Evolutionary conservation across 768 basidiomycete species (phyloP), one percentile per base, ranked within the genome.

Genomic region (Xerocomus spinulosus): DNA sequence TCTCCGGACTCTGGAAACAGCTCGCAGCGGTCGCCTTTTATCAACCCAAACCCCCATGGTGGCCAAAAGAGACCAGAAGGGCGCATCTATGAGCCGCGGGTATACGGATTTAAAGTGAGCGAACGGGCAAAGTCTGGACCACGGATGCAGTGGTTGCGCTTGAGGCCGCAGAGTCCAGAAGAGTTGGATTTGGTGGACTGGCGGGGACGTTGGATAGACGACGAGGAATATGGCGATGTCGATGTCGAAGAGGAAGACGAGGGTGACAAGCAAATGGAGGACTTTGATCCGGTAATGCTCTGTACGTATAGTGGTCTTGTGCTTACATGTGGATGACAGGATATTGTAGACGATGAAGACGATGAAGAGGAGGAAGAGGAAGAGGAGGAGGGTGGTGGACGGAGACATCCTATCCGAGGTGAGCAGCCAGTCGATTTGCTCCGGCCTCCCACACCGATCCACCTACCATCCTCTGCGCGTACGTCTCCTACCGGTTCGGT

Each of bases 61-160:
- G 90, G 90, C 0, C 92, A 95, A 68, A 93, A 92, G 68, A 81
- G 81, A 34, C 88, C 93, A 3, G 79, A 82, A 24, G 91, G 90
- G 5, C 82, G 84, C 63, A 81, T 97, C 13, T 98, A 99, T 62
- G 77, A 83, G 14, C 90, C 94, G 5, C 80, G 87, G 66, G 95
- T 99, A 62, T 98, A 98, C 58, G 96, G 96, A 0, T 99, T 99
- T 78, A 90, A 87, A 69, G 95, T 99, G 23, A 93, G 87, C 62
- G 96, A 99, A 66, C 76, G 90, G 43, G 92, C 96, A 10, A 88
- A 92, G 66, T 89, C 82, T 58, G 96, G 96, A 5, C 96, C 96
- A 13, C 77, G 96, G 49, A 98, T 99, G 94, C 85, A 86, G 60
- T 99, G 96, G 96, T 68, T 98, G 67, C 77, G 96, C 46, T 66